Evolutionary conservation across 1,284 basidiomycete species (phyloP), one percentile per base, ranked within the genome.

Genomic region (Cutaneotrichosporon sp.): DNA sequence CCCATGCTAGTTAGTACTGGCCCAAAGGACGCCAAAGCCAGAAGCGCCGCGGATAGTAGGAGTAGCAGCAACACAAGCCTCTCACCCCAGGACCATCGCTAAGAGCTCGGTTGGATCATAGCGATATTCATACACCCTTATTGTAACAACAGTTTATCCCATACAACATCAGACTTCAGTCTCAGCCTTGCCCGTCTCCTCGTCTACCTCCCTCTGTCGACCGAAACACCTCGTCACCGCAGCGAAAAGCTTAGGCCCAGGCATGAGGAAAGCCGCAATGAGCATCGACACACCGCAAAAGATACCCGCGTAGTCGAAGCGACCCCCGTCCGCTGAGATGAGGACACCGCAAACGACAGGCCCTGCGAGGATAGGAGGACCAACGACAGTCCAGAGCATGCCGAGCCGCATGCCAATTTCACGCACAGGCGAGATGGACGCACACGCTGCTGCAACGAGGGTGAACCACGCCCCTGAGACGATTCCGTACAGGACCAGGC

Each of bases 391-490:
- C 68, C 70, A 73, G 27, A 71, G 54, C 67, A 74, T 68, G 20
- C 72, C 71, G 26, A 74, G 51, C 12, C 72, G 49, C 57, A 68
- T 63, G 1, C 72, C 72, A 32, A 70, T 65, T 51, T 74, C 72
- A 25, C 60, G 55, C 3, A 63, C 62, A 3, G 72, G 72, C 12
- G 60, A 63, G 46, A 74, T 66, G 4, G 65, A 48, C 0, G 66
- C 72, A 16, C 61, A 62, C 16, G 62, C 60, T 16, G 72, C 68
- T 1, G 68, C 62, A 2, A 70, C 63, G 19, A 73, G 57, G 0
- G 68, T 63, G 19, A 72, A 62, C 62, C 69, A 71, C 2, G 65
- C 67, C 22, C 72, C 72, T 47, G 61, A 62, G 10, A 55, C 46
- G 27, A 62, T 49, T 2, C 71, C 72, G 47, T 68, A 74, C 9